Percentiles rank a stretch among this genome's conserved stretches.
Evolutionary conservation across 1,139 yeast species (phyloP).

Genomic region (Suhomyces yuchorum): DNA sequence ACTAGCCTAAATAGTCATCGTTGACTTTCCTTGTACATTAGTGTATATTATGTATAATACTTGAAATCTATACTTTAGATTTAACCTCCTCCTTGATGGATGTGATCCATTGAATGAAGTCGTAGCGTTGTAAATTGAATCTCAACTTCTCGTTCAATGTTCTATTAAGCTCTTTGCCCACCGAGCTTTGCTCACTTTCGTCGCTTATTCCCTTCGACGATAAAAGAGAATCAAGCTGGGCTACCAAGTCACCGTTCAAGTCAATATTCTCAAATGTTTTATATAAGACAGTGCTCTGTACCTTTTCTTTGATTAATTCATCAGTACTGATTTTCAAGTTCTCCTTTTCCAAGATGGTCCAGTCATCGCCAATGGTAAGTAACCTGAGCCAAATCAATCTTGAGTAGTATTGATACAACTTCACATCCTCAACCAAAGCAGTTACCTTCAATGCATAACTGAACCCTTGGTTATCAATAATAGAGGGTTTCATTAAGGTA

Average conservation of each 20-base stretch:
- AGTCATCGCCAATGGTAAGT: slow-evolving; percentile 56
- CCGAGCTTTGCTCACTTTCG: slow-evolving; percentile 11
- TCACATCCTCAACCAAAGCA: slow-evolving; percentile 31
- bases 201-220: slow-evolving; percentile 9
- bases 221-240: slow-evolving; percentile 18
- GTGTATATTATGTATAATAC: slow-evolving; percentile 6
- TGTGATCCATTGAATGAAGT: slow-evolving; percentile 34
- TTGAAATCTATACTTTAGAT: slow-evolving; percentile 2
- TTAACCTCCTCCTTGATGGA: slow-evolving; percentile 25
- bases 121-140: slow-evolving; percentile 20
- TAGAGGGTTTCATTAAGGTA: slow-evolving; percentile 49
- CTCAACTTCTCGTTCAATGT: slow-evolving; percentile 25
- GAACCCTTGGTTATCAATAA: slow-evolving; percentile 28
- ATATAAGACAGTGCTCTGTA: slow-evolving; percentile 50
- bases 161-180: slow-evolving; percentile 22
- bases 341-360: slow-evolving; percentile 49
- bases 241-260: slow-evolving; percentile 12
- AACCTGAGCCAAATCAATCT: slow-evolving; percentile 64
- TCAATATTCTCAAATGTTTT: slow-evolving; percentile 36
- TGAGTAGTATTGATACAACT: slow-evolving; percentile 24
- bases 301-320: slow-evolving; percentile 40
- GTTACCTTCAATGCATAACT: slow-evolving; percentile 42
- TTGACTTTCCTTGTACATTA: not conserved
- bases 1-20: not conserved
- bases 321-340: slow-evolving; percentile 38